phyloP scores from a whole-genome alignment of 805 yeast genomes.

The Ogataea kodamae region DNA sequence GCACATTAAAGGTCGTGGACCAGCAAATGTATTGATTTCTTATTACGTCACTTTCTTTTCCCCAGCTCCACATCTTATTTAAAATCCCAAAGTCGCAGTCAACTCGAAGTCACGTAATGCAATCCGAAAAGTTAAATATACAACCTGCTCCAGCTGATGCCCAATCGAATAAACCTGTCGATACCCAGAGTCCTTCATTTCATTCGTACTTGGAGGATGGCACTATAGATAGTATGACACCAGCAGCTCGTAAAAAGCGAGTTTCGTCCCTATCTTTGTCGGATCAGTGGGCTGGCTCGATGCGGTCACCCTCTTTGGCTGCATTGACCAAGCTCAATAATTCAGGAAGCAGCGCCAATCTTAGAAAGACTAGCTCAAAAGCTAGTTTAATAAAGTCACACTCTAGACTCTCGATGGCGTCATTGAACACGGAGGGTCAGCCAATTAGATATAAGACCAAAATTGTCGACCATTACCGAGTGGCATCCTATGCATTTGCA shows the following conservation, averaged over 20 bases:
- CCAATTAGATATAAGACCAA: slow-evolving; percentile 43
- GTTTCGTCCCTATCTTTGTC: slow-evolving; percentile 66
- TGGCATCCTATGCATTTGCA: slow-evolving; percentile 83
- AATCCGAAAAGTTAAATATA: slow-evolving; percentile 11
- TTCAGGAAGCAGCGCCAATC: slow-evolving; percentile 19
- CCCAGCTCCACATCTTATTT: too few relatives aligned
- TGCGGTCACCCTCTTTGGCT: slow-evolving; percentile 25
- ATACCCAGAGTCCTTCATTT: slow-evolving; percentile 18
- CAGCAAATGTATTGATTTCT: too few relatives aligned
- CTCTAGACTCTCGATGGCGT: slow-evolving; percentile 27
- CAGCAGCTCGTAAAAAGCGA: slow-evolving; percentile 56
- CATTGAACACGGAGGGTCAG: slow-evolving; percentile 29
- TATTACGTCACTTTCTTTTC: too few relatives aligned
- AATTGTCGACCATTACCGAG: slow-evolving; percentile 64
- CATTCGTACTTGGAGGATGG: slow-evolving; percentile 65
- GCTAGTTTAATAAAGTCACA: slow-evolving; percentile 21
- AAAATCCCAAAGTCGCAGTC: too few relatives aligned
- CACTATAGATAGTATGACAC: slow-evolving; percentile 65
- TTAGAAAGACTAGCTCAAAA: slow-evolving; percentile 19
- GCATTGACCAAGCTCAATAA: slow-evolving; percentile 23
- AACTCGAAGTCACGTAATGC: too few relatives aligned
- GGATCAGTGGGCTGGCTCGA: slow-evolving; percentile 60
- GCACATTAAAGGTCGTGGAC: too few relatives aligned
- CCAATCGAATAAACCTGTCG: slow-evolving; percentile 11
- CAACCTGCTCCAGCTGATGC: slow-evolving; percentile 19